Evolutionary conservation across 1,139 yeast species (phyloP), one percentile per base, ranked within the genome.

Genomic region (Diutina scorzettiae): DNA sequence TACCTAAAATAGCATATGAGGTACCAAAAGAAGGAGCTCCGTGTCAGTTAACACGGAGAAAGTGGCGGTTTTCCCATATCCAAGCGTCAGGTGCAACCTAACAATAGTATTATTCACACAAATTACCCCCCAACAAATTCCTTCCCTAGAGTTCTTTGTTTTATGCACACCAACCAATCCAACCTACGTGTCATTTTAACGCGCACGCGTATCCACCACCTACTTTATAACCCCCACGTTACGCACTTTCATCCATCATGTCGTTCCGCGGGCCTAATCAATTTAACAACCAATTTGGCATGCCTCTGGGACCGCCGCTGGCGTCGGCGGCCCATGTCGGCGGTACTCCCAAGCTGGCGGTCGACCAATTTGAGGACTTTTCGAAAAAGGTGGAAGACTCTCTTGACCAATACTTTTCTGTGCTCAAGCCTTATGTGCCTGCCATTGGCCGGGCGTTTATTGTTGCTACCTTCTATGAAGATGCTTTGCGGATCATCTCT

Each of bases 381-480:
- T 58, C 74, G 32, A 67, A 67, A 46, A 56, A 59, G 45, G 57
- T 69, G 7, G 81, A 76, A 51, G 70, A 64, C 42, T 50, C 60
- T 18, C 62, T 75, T 41, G 80, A 74, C 52, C 61, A 58, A 28
- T 61, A 68, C 49, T 59, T 66, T 21, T 64, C 66, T 36, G 73
- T 79, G 12, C 56, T 80, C 43, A 81, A 73, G 57, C 91, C 91
- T 0, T 80, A 77, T 51, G 79, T 81, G 28, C 97, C 97, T 12
- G 78, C 81, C 20, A 73, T 91, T 50, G 97, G 96, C 24, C 73
- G 98, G 46, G 79, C 85, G 47, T 75, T 89, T 53, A 87, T 91
- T 50, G 96, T 91, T 46, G 96, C 95, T 43, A 91, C 98, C 1
- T 91, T 89, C 58, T 76, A 79, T 53, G 98, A 91, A 61, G 98